phyloP scores from a whole-genome alignment of 2,329 filamentous ascomycete species.

The Apiospora kogelbergensis region DNA sequence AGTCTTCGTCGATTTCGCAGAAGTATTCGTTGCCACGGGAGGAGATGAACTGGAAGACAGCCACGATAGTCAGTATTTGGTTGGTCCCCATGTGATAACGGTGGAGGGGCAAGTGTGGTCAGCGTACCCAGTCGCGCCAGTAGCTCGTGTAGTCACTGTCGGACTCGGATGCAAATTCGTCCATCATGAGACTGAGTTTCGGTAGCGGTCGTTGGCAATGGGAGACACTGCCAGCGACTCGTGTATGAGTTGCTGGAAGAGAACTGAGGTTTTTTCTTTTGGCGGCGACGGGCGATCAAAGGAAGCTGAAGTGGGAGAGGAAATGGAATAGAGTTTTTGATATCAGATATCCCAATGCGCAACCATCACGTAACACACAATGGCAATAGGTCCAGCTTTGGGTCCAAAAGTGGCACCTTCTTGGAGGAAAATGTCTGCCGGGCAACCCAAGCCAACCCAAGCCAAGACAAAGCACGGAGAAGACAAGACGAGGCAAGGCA shows the following conservation, averaged over 20 bases:
- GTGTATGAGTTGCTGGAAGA: neutral
- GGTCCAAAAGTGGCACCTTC: neutral
- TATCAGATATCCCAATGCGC: neutral
- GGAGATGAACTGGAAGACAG: constrained; percentile 80
- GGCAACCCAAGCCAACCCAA: neutral
- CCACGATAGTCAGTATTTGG: neutral
- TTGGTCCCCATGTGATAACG: neutral
- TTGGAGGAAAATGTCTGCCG: neutral
- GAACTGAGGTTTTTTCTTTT: neutral
- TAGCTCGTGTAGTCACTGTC: constrained; percentile 99
- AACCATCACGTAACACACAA: constrained; percentile 2
- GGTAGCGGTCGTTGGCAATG: neutral
- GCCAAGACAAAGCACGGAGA: neutral
- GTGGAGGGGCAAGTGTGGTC: constrained; percentile 10
- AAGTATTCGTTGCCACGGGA: constrained; percentile 98
- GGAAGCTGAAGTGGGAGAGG: neutral
- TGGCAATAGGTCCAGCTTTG: neutral
- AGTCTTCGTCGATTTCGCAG: constrained; percentile 99
- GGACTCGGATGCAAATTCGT: constrained; percentile 96
- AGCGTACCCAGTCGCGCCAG: constrained; percentile 98
- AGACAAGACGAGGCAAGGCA: neutral
- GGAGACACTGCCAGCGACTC: neutral
- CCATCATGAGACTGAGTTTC: constrained; percentile 57
- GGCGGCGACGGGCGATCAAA: neutral
- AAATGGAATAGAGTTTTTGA: neutral